These are phyloP conservation scores for Solanum peruvianum DNA, from an alignment of 257 asterid species.

Conservation along the genomic window DNA sequence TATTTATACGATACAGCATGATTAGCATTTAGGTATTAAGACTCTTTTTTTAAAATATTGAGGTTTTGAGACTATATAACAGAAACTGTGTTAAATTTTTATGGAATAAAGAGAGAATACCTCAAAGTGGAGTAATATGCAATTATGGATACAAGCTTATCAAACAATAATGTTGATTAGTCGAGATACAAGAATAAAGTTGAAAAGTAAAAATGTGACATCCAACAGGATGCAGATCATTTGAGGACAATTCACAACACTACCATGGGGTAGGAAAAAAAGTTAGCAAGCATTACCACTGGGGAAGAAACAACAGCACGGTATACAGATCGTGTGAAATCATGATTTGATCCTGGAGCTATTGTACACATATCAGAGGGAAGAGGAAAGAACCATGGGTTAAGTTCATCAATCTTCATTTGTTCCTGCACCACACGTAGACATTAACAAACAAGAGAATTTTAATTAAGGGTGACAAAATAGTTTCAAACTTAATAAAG, in stretches of 20 bases:
- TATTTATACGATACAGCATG: not conserved
- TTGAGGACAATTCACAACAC: not conserved
- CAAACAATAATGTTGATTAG: not conserved
- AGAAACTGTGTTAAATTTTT: not conserved
- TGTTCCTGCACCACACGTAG: slow-evolving; percentile 29
- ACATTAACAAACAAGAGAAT: not conserved
- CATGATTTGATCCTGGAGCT: slow-evolving; percentile 80
- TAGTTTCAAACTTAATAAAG: too few relatives aligned
- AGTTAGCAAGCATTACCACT: slow-evolving; percentile 16
- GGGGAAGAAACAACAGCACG: slow-evolving; percentile 89
- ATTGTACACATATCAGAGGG: slow-evolving; percentile 57
- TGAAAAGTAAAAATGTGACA: not conserved
- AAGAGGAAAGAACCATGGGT: slow-evolving; percentile 88
- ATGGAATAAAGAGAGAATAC: not conserved
- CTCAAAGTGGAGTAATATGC: not conserved
- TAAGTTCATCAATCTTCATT: slow-evolving; percentile 45
- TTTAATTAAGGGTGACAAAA: not conserved
- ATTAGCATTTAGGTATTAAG: not conserved
- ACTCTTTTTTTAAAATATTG: not conserved
- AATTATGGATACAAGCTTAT: not conserved
- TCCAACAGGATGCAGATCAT: not conserved
- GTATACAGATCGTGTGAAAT: slow-evolving; percentile 47
- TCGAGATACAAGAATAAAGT: not conserved
- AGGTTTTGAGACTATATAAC: not conserved
- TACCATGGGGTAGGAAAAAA: not conserved